Evolutionary conservation across 768 basidiomycete species (phyloP), one percentile per base, ranked within the genome.

Genomic region (Cantharellus anzutake): DNA sequence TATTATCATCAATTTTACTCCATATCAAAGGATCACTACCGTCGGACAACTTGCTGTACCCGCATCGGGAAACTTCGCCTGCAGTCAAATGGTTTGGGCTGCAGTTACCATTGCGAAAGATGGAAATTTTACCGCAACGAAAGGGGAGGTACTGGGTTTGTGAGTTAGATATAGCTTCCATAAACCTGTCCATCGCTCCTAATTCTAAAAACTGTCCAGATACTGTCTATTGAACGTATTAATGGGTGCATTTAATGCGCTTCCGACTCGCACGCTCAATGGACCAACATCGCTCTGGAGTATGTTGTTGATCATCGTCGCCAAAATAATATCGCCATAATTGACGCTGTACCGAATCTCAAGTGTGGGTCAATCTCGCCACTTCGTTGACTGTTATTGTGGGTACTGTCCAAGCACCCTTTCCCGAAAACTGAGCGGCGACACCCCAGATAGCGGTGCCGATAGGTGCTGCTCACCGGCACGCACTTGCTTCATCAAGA

Each of bases 331-430:
- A 29, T 29, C 0, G 1, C 20, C 20, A 29, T 29, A 29, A 29
- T 29, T 29, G 20, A 29, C 20, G 20, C 20, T 29, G 20, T 29
- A 29, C 20, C 20, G 20, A 29, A 29, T 29, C 20, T 29, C 72
- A 72, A 58, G 70, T 78, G 39, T 77, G 77, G 63, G 63, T 76
- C 69, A 78, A 78, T 64, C 62, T 78, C 42, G 71, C 73, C 4
- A 67, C 70, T 38, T 70, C 74, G 5, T 64, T 74, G 51, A 65
- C 75, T 3, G 72, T 76, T 63, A 71, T 74, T 64, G 72, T 76
- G 3, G 4, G 3, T 40, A 34, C 29, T 41, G 5, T n/a, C 4
- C 14, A 0, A 3, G 4, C 5, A 35, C 3, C 20, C 40, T 42
- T 40, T 2, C n/a, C 67, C 41, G 60, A 58, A 2, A 66, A 69